Base-by-base conservation (phyloP, 2,329 filamentous ascomycete genomes). In the Daldinia sp. region DNA sequence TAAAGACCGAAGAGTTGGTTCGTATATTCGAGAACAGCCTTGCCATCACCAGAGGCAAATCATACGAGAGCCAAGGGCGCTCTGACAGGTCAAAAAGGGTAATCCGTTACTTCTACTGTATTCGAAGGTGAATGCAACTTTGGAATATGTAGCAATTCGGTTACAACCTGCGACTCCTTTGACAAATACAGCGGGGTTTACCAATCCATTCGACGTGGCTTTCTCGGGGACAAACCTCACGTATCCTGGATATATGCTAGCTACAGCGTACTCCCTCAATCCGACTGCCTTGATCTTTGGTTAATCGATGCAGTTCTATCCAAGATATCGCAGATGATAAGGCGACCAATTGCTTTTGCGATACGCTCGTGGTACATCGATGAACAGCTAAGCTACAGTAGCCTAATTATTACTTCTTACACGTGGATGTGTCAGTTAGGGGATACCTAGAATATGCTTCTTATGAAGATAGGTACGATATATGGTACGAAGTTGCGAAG, bases 1-100 rank as follows among this genome's bases (percentile, higher is more conserved):
- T 7, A 57, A 57, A 57, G 54, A 39, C 54, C 37, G 39, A 57
- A 57, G 37, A 18, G 10, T 30, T 12, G n/a, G 37, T 44, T 57
- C 54, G 35, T 44, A 46, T 33, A 18, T 30, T 44, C 39, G 54
- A 57, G 15, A 13, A 28, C 13, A 42, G 39, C 54, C 37, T 57
- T 18, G 54, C 20, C 3, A 41, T 44, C 0, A 12, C 4, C 20
- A 37, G 10, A 33, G 33, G 26, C 7, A 18, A 3, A 51, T 51
- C 46, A 51, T 33, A 51, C 26, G 46, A 33, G 5, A 9, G 46
- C 26, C 26, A 51, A 51, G 26, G 28, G 15, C 10, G 3, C 15
- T 51, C 41, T 42, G n/a, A 42, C 39, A 18, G 3, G 5, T 50
- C 26, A 7, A 28, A 50, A 50, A 23, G 46, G 13, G 46, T n/a